Base-by-base conservation (phyloP, 495 filamentous ascomycete species). In the Penicillium malachiteum region DNA sequence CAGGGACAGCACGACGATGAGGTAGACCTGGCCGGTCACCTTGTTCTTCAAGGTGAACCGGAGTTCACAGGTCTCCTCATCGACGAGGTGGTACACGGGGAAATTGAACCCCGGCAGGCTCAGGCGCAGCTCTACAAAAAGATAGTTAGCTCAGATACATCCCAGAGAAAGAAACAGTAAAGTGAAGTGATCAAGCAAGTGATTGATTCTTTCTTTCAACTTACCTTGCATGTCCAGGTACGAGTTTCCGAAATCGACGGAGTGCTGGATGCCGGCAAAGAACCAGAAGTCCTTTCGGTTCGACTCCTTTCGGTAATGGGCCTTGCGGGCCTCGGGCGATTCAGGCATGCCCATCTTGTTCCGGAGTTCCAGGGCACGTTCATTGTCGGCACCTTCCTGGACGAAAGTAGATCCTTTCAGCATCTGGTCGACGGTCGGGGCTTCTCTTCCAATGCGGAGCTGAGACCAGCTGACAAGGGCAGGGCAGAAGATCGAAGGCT, bases 41-140 rank as follows among this genome's bases (percentile, higher is more conserved):
- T 79, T 79, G 66, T 96, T 87, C 62, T 88, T 92, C 57, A 97
- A 79, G 35, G 91, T 87, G 76, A 96, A 97, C 75, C 92, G 91
- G 70, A 91, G 77, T 50, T 80, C 77, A 71, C 91, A 87, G 71
- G 79, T 71, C 68, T 93, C 86, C 11, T 88, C 88, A 69, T 94
- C 87, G 76, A 92, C 87, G 67, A 96, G 93, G 49, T 82, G 83
- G 61, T 91, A 78, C 21, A 94, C 86, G 14, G 86, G 85, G 3
- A 96, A 65, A 8, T 78, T 79, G 52, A 92, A 90, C 0, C 91
- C 90, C 5, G 93, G 93, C 14, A 97, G 62, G 48, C 83, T 81
- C 17, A 97, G 70, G n/a, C 87, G 79, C 62, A 96, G 90, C 53
- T 88, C 87, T 78, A 59, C 32, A 16, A 45, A 10, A 21, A 13